These are phyloP conservation scores for Bipolaris oryzae DNA, from an alignment of 2,329 filamentous ascomycete genomes.

Conservation along the genomic window DNA sequence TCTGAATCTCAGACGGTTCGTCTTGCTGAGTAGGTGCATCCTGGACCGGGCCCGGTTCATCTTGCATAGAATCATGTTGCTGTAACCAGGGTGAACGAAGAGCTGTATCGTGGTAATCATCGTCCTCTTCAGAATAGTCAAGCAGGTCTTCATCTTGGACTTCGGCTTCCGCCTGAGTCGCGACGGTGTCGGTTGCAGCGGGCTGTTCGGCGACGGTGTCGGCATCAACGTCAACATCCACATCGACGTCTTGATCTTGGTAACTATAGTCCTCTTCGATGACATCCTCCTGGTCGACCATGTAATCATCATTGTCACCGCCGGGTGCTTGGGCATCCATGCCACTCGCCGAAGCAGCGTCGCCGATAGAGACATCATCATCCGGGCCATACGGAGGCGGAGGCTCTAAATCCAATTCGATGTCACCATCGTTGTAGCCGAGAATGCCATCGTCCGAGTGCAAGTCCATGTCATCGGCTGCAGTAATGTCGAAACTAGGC, in stretches of 20 bases:
- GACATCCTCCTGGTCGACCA: constrained; percentile 45
- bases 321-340: constrained; percentile 21
- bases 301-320: constrained; percentile 44
- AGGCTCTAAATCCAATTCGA: constrained; percentile 62
- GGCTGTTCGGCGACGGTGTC: constrained; percentile 13
- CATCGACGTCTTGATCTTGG: constrained; percentile 4
- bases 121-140: constrained; percentile 46
- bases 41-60: neutral
- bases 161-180: constrained; percentile 1
- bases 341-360: constrained; percentile 47
- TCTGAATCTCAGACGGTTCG: neutral
- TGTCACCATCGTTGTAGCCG: constrained; percentile 61
- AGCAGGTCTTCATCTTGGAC: constrained; percentile 38
- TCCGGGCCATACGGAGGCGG: constrained; percentile 26
- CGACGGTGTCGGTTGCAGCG: neutral
- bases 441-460: constrained; percentile 53
- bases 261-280: constrained; percentile 36
- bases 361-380: constrained; percentile 64
- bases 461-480: constrained; percentile 61
- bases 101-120: constrained; percentile 13
- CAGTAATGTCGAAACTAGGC: constrained; percentile 40
- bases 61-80: constrained; percentile 6
- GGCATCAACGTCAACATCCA: constrained; percentile 18
- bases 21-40: constrained; percentile 3
- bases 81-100: constrained; percentile 5